Percentiles rank a stretch among this genome's conserved stretches.
Conservation (phyloP, 2,329 filamentous ascomycete species). For the Colletotrichum sp. region DNA sequence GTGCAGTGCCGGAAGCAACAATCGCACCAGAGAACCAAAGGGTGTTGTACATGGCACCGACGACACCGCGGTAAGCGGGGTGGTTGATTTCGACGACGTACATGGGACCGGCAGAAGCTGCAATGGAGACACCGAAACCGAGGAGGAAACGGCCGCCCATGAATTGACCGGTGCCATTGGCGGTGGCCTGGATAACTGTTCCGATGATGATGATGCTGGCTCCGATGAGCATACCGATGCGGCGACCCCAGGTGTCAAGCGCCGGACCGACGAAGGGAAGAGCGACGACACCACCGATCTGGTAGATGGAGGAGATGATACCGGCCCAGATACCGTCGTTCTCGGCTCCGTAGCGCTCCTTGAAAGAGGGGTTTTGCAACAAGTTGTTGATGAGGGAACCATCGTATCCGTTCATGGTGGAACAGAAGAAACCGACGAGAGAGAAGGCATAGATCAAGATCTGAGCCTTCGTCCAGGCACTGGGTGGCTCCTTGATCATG, state of each 20-base stretch:
- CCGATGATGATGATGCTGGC: constrained; percentile 47
- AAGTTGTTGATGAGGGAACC: constrained; percentile 55
- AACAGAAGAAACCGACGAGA: constrained; percentile 53
- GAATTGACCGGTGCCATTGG: constrained; percentile 43
- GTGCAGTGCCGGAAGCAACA: constrained; percentile 52
- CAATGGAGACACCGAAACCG: constrained; percentile 59
- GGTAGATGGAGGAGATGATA: constrained; percentile 56
- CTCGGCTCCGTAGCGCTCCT: constrained; percentile 41
- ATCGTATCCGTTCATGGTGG: constrained; percentile 59
- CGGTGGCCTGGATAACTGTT: constrained; percentile 49
- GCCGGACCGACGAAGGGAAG: constrained; percentile 51
- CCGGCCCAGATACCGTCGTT: constrained; percentile 53
- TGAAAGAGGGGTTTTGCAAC: constrained; percentile 45
- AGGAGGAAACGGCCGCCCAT: constrained; percentile 66
- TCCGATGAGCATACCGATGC: constrained; percentile 49
- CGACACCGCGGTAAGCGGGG: constrained; percentile 48
- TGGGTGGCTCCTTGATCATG: constrained; percentile 55
- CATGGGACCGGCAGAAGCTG: constrained; percentile 49
- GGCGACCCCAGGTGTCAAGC: constrained; percentile 52
- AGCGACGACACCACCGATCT: constrained; percentile 53
- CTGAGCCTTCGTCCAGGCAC: constrained; percentile 41
- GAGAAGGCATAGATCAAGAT: constrained; percentile 49
- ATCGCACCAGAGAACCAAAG: constrained; percentile 55
- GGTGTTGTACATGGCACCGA: constrained; percentile 47
- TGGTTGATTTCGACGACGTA: constrained; percentile 53